A percentile compares a stretch with the other conserved stretches of the same genome.
These are phyloP conservation scores for Ophiocordyceps camponoti-floridani DNA, from an alignment of 2,329 filamentous ascomycete genomes.

Conservation along the genomic window DNA sequence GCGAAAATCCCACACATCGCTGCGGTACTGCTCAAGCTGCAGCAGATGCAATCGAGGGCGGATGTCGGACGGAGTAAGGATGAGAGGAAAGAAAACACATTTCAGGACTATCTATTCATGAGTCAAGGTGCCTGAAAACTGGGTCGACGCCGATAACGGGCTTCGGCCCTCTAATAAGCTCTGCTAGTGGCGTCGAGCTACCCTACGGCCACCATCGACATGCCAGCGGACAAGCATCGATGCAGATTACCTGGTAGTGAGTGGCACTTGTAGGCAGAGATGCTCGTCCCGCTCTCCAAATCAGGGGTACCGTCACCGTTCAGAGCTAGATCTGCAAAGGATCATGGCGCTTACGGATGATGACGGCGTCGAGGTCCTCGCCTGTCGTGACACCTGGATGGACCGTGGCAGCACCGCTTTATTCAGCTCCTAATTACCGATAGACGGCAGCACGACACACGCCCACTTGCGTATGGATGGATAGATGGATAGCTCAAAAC, in stretches of 20 bases:
- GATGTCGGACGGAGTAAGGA: neutral
- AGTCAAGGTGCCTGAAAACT: neutral
- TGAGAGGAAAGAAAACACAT: neutral
- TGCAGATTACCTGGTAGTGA: no score
- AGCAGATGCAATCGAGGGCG: neutral
- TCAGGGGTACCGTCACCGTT: neutral
- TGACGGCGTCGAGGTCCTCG: neutral
- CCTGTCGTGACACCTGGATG: neutral
- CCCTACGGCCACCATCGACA: neutral
- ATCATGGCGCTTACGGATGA: neutral
- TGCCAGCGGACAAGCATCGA: neutral
- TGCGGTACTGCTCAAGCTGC: constrained; percentile 11
- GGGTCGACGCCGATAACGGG: neutral
- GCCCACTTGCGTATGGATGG: no score
- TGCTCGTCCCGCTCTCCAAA: neutral
- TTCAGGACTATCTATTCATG: neutral
- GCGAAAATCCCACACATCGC: constrained; percentile 96
- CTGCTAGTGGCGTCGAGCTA: neutral
- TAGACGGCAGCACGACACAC: neutral
- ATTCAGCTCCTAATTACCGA: neutral
- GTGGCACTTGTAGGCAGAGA: neutral
- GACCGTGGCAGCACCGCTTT: neutral
- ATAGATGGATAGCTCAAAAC: no score
- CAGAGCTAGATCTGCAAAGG: neutral
- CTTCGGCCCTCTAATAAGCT: neutral